Conservation (phyloP, 148 eudicot species). For the Hydrangea macrophylla region DNA sequence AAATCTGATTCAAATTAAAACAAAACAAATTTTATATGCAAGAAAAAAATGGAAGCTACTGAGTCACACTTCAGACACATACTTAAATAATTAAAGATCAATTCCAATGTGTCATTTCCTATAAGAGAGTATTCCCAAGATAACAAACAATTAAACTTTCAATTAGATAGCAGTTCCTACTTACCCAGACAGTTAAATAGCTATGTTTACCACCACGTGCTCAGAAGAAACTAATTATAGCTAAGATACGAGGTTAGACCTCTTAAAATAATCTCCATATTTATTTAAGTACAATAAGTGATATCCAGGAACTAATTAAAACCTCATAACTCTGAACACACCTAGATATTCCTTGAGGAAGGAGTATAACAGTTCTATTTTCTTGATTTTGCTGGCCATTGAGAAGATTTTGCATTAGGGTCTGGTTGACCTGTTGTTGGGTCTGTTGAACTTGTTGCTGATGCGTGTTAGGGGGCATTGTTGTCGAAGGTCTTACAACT, state of each 20-base stretch:
- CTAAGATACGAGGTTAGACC: slow-evolving; percentile 28
- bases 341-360: slow-evolving; percentile 99
- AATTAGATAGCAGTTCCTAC: too few relatives aligned
- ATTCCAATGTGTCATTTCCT: too few relatives aligned
- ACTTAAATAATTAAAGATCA: too few relatives aligned
- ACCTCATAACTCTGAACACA: slow-evolving; percentile 76
- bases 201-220: slow-evolving; percentile 11
- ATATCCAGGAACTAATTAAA: slow-evolving; percentile 46
- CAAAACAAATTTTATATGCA: too few relatives aligned
- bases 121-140: too few relatives aligned
- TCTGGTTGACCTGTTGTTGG: slow-evolving; percentile 48
- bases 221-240: slow-evolving; percentile 31
- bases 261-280: slow-evolving; percentile 26
- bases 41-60: too few relatives aligned
- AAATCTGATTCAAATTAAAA: too few relatives aligned
- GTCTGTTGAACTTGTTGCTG: slow-evolving; percentile 42
- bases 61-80: too few relatives aligned
- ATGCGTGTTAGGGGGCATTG: slow-evolving; percentile 47
- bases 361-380: slow-evolving; percentile 61
- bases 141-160: too few relatives aligned
- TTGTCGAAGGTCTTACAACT: slow-evolving; percentile 37
- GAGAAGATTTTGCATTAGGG: slow-evolving; percentile 50
- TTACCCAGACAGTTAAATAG: slow-evolving; percentile 8
- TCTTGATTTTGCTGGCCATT: slow-evolving; percentile 56
- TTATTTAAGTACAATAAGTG: slow-evolving; percentile 36